phyloP scores from a whole-genome alignment of 163 green algal species.

The Trebouxia gelatinosa region DNA sequence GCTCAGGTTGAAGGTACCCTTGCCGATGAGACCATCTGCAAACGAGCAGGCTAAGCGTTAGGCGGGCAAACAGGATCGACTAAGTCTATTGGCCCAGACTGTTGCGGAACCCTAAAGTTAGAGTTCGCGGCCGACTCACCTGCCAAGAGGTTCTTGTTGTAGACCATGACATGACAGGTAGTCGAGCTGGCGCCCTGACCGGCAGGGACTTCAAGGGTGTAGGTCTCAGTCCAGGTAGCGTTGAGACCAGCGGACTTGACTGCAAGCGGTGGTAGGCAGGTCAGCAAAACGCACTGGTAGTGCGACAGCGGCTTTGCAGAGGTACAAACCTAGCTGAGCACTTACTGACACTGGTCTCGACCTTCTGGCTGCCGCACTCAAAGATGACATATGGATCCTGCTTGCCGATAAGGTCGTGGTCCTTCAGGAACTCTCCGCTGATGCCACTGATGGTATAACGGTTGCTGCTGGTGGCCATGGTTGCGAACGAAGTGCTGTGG shows the following conservation, averaged over 20 bases:
- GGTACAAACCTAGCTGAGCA: too few relatives aligned
- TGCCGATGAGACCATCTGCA: slow-evolving; percentile 18
- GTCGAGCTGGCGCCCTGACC: slow-evolving; percentile 8
- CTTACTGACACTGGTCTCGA: slow-evolving; percentile 30
- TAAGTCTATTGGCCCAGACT: background rate
- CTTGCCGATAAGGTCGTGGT: slow-evolving; percentile 29
- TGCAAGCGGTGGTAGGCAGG: too few relatives aligned
- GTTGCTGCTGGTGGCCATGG: background rate
- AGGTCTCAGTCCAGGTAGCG: slow-evolving; percentile 14
- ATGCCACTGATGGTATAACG: slow-evolving; percentile 21
- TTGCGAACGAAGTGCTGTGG: too few relatives aligned
- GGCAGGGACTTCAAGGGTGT: background rate
- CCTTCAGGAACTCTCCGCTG: slow-evolving; percentile 22
- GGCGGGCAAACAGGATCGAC: background rate
- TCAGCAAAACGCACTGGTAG: too few relatives aligned
- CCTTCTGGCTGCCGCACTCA: slow-evolving; percentile 21
- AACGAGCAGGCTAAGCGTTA: background rate
- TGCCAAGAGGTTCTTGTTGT: slow-evolving; percentile 28
- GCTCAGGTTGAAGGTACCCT: slow-evolving; percentile 14
- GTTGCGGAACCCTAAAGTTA: too few relatives aligned
- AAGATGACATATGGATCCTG: slow-evolving; percentile 28
- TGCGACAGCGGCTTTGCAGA: too few relatives aligned
- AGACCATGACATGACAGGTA: slow-evolving; percentile 6
- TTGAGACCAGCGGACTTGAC: slow-evolving; percentile 20
- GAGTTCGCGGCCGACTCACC: background rate